A percentile compares a stretch with the other conserved stretches of the same genome.
These are phyloP conservation scores for Megacollybia marginata DNA, from an alignment of 768 basidiomycete genomes.

Conservation along the genomic window DNA sequence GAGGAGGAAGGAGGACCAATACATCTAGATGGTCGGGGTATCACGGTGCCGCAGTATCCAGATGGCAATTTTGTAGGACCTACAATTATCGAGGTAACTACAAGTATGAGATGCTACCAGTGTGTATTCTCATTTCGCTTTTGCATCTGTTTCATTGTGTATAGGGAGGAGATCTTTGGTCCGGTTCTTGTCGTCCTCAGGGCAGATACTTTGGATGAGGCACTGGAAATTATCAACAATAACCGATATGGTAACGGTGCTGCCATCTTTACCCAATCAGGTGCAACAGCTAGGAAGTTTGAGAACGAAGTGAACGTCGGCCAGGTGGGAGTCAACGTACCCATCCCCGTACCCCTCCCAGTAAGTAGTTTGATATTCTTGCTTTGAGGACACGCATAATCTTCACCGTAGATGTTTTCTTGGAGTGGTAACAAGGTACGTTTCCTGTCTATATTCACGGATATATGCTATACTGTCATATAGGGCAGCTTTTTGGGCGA, in stretches of 20 bases:
- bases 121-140: conserved; percentile 25
- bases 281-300: conserved; percentile 91
- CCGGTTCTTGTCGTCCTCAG: conserved; percentile 76
- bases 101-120: conserved; percentile 84
- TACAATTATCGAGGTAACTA: conserved; percentile 79
- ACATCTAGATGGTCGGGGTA: conserved; percentile 75
- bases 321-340: conserved; percentile 90
- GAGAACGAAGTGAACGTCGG: conserved; percentile 85
- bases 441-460: neutral
- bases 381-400: conserved; percentile 28
- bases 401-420: conserved; percentile 77
- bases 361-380: neutral
- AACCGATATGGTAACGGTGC: conserved; percentile 93
- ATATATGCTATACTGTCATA: neutral
- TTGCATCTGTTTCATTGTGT: neutral
- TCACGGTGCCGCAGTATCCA: conserved; percentile 65
- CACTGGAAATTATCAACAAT: conserved; percentile 80
- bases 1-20: conserved; percentile 80
- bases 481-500: conserved; percentile 60
- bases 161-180: conserved; percentile 91
- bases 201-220: conserved; percentile 84
- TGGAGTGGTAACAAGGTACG: conserved; percentile 73
- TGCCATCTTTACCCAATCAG: conserved; percentile 94
- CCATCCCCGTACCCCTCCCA: conserved; percentile 81
- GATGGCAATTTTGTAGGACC: conserved; percentile 94